Percentiles rank a stretch among this genome's conserved stretches.
These are phyloP conservation scores for Podosphaera aphanis DNA, from an alignment of 2,329 filamentous ascomycete genomes.

Conservation along the genomic window DNA sequence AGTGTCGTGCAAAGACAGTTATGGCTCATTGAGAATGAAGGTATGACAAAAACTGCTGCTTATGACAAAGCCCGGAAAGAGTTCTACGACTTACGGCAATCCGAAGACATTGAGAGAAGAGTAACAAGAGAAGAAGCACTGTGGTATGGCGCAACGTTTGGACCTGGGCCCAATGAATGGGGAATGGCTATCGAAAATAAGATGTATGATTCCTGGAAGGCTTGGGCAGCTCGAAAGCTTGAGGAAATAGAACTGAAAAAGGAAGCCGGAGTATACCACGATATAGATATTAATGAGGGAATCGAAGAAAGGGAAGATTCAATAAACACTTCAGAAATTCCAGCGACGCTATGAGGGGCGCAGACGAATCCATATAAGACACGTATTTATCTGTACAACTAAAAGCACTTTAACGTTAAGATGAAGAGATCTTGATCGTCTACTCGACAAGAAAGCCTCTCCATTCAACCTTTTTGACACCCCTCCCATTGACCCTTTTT, in stretches of 20 bases:
- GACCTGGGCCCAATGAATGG: conserved; percentile 49
- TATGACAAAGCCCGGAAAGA: conserved; percentile 78
- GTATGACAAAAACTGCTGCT: conserved; percentile 39
- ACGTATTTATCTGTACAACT: too few relatives aligned
- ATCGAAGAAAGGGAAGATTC: not conserved
- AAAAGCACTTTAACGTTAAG: too few relatives aligned
- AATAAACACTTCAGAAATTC: too few relatives aligned
- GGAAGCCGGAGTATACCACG: conserved; percentile 22
- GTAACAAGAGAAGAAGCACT: conserved; percentile 73
- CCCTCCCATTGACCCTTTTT: conserved; percentile 8
- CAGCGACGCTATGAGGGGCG: too few relatives aligned
- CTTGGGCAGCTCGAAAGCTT: conserved; percentile 38
- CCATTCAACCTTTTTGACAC: conserved; percentile 12
- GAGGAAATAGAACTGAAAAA: conserved; percentile 20
- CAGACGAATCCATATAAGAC: too few relatives aligned
- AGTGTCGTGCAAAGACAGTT: conserved; percentile 86
- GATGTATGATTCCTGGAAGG: conserved; percentile 65
- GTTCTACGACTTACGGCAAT: conserved; percentile 67
- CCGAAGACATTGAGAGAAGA: conserved; percentile 59
- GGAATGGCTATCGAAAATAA: conserved; percentile 64
- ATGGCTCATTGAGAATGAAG: conserved; percentile 49
- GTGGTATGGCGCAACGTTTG: conserved; percentile 72
- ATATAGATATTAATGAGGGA: conserved; percentile 14
- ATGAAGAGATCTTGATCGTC: too few relatives aligned
- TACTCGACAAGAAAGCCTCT: conserved; percentile 15